These are phyloP conservation scores for Aspergillus piperis DNA, from an alignment of 2,329 filamentous ascomycete genomes.

Conservation along the genomic window DNA sequence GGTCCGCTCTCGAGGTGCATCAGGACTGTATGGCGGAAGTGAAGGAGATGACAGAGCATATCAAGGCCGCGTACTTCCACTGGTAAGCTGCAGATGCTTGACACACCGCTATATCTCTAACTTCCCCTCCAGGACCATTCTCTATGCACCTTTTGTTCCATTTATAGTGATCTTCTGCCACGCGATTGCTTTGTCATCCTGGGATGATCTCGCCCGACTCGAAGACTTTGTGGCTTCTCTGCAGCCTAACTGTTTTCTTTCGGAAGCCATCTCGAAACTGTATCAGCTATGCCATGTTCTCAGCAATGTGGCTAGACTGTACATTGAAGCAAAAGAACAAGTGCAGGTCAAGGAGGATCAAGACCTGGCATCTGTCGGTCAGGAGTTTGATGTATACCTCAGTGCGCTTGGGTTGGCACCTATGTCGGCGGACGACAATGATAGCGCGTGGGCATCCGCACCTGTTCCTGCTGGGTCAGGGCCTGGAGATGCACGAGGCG, in stretches of 20 bases:
- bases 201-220: conserved; percentile 56
- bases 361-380: conserved; percentile 53
- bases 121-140: conserved; percentile 32
- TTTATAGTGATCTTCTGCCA: conserved; percentile 54
- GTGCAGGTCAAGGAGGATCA: conserved; percentile 50
- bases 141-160: conserved; percentile 52
- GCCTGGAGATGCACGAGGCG: conserved; percentile 14
- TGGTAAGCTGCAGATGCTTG: conserved; percentile 29
- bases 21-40: conserved; percentile 32
- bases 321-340: conserved; percentile 64
- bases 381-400: conserved; percentile 66
- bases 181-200: conserved; percentile 54
- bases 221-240: conserved; percentile 60
- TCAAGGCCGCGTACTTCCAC: conserved; percentile 39
- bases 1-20: conserved; percentile 37
- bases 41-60: conserved; percentile 27
- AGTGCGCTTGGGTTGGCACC: conserved; percentile 63
- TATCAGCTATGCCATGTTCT: conserved; percentile 65
- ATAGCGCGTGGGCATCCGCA: conserved; percentile 11
- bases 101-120: neutral
- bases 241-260: conserved; percentile 53
- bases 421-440: conserved; percentile 17
- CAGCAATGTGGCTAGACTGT: conserved; percentile 61
- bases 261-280: conserved; percentile 62
- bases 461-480: conserved; percentile 7